These are phyloP conservation scores for Gnetum montanum DNA, from an alignment of 75 land plant species.

Conservation along the genomic window DNA sequence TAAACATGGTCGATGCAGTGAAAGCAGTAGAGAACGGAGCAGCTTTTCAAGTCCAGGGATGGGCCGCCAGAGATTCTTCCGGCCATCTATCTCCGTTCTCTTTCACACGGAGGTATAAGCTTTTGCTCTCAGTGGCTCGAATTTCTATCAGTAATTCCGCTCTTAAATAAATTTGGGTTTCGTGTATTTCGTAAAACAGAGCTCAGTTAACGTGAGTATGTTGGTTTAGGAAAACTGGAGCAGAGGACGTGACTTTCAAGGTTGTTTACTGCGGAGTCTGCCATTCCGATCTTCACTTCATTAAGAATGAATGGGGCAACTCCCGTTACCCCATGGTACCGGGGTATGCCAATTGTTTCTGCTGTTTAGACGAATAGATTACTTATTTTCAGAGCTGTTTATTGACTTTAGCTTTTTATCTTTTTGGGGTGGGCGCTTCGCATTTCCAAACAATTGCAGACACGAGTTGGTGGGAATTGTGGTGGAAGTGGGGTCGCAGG, in stretches of 20 bases:
- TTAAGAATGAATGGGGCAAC: constrained; percentile 20
- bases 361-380: not conserved
- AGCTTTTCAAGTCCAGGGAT: constrained; percentile 18
- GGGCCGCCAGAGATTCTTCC: constrained; percentile 23
- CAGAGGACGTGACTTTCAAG: constrained; percentile 22
- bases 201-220: too few species aligned
- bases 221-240: constrained; percentile 16
- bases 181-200: too few species aligned
- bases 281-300: constrained; percentile 27
- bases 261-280: constrained; percentile 34
- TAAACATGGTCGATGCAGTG: too few species aligned
- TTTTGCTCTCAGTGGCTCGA: too few species aligned
- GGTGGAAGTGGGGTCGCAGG: constrained; percentile 54
- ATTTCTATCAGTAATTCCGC: too few species aligned
- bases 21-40: too few species aligned
- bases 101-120: constrained; percentile 19
- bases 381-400: not conserved
- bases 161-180: too few species aligned
- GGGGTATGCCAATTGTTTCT: constrained; percentile 18
- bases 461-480: constrained; percentile 35
- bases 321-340: constrained; percentile 25
- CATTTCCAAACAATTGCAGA: not conserved
- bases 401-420: not conserved
- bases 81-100: constrained; percentile 26
- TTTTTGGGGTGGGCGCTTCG: not conserved